Evolutionary conservation across 2,329 filamentous ascomycete species (phyloP).

Genomic region (Aaosphaeria pasadenensis): DNA sequence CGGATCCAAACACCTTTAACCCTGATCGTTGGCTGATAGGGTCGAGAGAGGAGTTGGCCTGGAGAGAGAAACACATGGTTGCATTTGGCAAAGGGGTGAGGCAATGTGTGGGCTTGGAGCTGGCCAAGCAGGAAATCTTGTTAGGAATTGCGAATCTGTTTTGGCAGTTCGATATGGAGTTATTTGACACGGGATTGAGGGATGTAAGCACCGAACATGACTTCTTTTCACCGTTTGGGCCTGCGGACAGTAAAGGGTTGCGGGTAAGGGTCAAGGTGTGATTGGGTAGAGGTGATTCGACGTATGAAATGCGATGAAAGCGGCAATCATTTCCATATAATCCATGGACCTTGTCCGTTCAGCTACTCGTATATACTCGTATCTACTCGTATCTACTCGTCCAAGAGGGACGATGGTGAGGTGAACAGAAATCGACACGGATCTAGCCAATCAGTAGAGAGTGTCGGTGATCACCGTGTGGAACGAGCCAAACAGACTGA

Average conservation of each 20-base stretch:
- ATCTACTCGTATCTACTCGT: too few relatives aligned
- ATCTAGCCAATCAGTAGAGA: too few relatives aligned
- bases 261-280: slow-evolving; percentile 6
- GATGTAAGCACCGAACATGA: slow-evolving; percentile 10
- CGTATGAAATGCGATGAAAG: too few relatives aligned
- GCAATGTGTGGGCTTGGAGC: slow-evolving; percentile 12
- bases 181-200: slow-evolving; percentile 8
- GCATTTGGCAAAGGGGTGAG: slow-evolving; percentile 13
- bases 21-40: slow-evolving; percentile 14
- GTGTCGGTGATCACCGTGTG: too few relatives aligned
- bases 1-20: slow-evolving; percentile 7
- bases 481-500: too few relatives aligned
- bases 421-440: too few relatives aligned
- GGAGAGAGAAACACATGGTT: slow-evolving; percentile 10
- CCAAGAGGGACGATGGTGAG: too few relatives aligned
- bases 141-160: slow-evolving; percentile 9
- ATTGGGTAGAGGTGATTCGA: background rate
- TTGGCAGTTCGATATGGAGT: slow-evolving; percentile 9
- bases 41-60: background rate
- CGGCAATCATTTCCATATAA: too few relatives aligned
- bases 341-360: too few relatives aligned
- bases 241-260: slow-evolving; percentile 8
- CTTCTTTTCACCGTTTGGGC: slow-evolving; percentile 7
- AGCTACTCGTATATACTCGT: too few relatives aligned
- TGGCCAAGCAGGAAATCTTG: slow-evolving; percentile 11